Evolutionary conservation across 441 rosid species (phyloP).

Genomic region (Croton setiger): DNA sequence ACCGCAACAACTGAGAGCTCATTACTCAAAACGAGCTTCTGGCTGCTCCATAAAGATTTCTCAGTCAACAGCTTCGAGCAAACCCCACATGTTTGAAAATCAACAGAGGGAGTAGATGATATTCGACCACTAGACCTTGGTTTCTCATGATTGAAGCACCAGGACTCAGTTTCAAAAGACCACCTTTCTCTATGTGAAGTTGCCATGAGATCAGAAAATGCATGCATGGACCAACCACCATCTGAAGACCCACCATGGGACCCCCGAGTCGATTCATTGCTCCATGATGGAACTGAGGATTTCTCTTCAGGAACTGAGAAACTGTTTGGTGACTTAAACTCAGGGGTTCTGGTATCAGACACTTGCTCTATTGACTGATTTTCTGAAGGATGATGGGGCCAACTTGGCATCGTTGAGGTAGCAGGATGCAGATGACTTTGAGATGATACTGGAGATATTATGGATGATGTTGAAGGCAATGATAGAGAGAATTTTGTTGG

Average conservation of each 20-base stretch:
- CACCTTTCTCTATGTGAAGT: slow-evolving; percentile 57
- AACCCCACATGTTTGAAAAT: slow-evolving; percentile 75
- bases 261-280: slow-evolving; percentile 49
- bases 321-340: slow-evolving; percentile 48
- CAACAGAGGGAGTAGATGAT: slow-evolving; percentile 45
- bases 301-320: slow-evolving; percentile 53
- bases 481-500: slow-evolving; percentile 52
- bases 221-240: slow-evolving; percentile 75
- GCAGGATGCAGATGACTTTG: slow-evolving; percentile 47
- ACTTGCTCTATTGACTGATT: slow-evolving; percentile 39
- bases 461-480: slow-evolving; percentile 64
- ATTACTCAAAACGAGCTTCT: slow-evolving; percentile 58
- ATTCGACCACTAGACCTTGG: slow-evolving; percentile 41
- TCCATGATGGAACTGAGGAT: slow-evolving; percentile 45
- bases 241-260: slow-evolving; percentile 71
- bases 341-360: slow-evolving; percentile 41
- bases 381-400: slow-evolving; percentile 38
- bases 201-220: slow-evolving; percentile 81
- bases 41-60: slow-evolving; percentile 73
- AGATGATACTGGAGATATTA: slow-evolving; percentile 49
- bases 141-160: slow-evolving; percentile 46
- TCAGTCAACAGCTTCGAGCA: slow-evolving; percentile 82
- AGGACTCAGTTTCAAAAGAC: slow-evolving; percentile 56
- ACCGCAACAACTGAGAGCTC: slow-evolving; percentile 76
- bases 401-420: slow-evolving; percentile 41